Conservation (phyloP, 2,329 filamentous ascomycete species). For the Ophiocordyceps australis region DNA sequence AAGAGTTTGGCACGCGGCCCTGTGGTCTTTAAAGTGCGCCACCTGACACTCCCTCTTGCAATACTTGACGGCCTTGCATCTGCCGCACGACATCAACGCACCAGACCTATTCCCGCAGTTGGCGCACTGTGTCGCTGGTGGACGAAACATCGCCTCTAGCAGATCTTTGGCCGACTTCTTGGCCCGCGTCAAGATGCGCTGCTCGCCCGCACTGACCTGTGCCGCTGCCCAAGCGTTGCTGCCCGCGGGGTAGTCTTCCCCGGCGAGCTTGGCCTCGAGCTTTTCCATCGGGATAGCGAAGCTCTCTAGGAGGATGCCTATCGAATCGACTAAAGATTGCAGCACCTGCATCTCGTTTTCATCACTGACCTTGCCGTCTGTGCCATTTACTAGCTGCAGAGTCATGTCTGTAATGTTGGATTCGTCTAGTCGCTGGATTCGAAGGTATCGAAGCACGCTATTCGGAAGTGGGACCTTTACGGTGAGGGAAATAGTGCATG, state of each 20-base stretch:
- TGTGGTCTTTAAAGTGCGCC: constrained; percentile 12
- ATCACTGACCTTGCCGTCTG: constrained; percentile 10
- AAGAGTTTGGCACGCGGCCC: constrained; percentile 7
- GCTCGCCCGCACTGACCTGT: constrained; percentile 10
- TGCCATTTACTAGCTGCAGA: constrained; percentile 6
- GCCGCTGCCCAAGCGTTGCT: constrained; percentile 17
- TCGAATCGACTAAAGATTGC: constrained; percentile 13
- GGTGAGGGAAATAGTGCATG: constrained; percentile 14
- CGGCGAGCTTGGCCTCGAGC: constrained; percentile 12
- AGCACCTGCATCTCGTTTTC: constrained; percentile 13
- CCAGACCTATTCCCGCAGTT: constrained; percentile 10
- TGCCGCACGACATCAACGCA: constrained; percentile 12
- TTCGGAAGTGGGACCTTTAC: constrained; percentile 13
- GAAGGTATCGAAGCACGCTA: constrained; percentile 14
- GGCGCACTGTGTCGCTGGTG: constrained; percentile 6
- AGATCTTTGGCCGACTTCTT: constrained; percentile 12
- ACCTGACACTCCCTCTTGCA: constrained; percentile 13
- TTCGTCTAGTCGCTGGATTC: constrained; percentile 14
- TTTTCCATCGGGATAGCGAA: constrained; percentile 12
- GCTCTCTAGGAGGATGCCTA: constrained; percentile 9
- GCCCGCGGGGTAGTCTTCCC: constrained; percentile 11
- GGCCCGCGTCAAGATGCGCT: constrained; percentile 13
- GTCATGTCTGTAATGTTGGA: constrained; percentile 10
- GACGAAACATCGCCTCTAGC: constrained; percentile 4
- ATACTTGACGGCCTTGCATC: constrained; percentile 12